Evolutionary conservation across 2,329 filamentous ascomycete genomes (phyloP).

Genomic region (Fusarium scirpi): DNA sequence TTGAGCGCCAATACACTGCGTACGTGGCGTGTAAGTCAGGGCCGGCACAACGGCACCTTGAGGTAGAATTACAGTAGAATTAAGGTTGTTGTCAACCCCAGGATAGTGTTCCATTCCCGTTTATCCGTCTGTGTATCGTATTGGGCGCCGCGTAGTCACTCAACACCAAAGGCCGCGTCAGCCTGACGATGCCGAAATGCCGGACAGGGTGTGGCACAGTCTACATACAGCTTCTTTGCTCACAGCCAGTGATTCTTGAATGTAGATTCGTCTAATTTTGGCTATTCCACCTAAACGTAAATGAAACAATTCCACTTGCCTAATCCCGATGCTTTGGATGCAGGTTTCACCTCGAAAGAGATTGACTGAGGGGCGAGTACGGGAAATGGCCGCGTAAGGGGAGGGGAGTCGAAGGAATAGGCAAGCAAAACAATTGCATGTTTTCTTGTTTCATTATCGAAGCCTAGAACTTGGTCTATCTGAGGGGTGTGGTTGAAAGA

Average conservation of each 20-base stretch:
- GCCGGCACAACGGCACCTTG: slow-evolving; percentile 16
- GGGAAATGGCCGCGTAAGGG: slow-evolving; percentile 4
- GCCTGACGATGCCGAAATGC: slow-evolving; percentile 37
- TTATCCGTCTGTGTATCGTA: slow-evolving; percentile 14
- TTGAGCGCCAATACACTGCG: not conserved
- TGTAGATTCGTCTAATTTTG: not conserved
- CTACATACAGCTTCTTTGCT: not conserved
- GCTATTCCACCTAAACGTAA: not conserved
- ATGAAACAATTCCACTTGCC: not conserved
- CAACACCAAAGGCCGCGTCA: slow-evolving; percentile 41
- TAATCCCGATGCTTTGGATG: not conserved
- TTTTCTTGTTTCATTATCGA: slow-evolving; percentile 13
- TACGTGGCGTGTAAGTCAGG: slow-evolving; percentile 16
- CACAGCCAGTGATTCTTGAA: not conserved
- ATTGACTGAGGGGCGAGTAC: not conserved
- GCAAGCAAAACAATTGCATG: not conserved
- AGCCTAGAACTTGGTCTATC: slow-evolving; percentile 13
- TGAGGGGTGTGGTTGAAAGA: not conserved
- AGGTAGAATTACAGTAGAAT: slow-evolving; percentile 17
- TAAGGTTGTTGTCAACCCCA: slow-evolving; percentile 20
- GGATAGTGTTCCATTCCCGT: slow-evolving; percentile 13
- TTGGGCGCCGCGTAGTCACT: slow-evolving; percentile 31
- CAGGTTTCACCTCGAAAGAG: not conserved
- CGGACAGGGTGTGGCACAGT: slow-evolving; percentile 25
- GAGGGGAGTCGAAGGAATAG: not conserved